Evolutionary conservation across 1,139 yeast genomes (phyloP).

Genomic region (Kodamaea sp.): DNA sequence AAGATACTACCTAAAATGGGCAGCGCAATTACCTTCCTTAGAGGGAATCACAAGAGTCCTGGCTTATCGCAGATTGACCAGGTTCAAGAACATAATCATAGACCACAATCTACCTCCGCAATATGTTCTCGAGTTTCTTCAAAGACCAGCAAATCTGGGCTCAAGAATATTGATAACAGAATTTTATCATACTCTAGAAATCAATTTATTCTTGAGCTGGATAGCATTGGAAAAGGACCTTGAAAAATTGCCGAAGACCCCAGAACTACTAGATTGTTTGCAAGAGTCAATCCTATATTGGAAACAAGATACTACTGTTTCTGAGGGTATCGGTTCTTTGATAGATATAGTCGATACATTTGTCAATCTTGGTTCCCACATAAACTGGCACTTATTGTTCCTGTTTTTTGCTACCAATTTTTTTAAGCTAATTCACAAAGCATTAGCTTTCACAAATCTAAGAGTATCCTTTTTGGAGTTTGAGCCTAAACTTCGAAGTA

Average conservation of each 20-base stretch:
- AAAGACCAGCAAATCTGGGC: not conserved
- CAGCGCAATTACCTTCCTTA: not conserved
- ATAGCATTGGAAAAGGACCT: not conserved
- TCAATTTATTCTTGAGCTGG: not conserved
- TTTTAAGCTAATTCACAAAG: not conserved
- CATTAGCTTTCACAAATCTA: not conserved
- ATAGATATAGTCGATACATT: not conserved
- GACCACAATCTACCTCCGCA: not conserved
- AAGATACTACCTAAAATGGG: not conserved
- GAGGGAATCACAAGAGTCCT: not conserved
- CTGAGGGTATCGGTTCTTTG: not conserved
- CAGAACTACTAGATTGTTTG: not conserved
- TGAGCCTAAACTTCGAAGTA: not conserved
- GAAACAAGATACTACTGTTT: not conserved
- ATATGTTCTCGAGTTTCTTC: not conserved
- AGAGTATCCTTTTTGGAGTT: not conserved
- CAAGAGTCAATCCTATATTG: not conserved
- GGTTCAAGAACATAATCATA: not conserved
- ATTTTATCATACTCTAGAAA: not conserved
- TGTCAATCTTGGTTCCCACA: not conserved
- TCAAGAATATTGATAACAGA: not conserved
- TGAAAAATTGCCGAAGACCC: not conserved
- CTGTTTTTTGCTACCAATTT: not conserved
- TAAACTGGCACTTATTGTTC: not conserved
- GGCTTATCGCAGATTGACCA: not conserved